Evolutionary conservation across 176 grass and related monocot species (phyloP).

Genomic region (Alopecurus myosuroides): DNA sequence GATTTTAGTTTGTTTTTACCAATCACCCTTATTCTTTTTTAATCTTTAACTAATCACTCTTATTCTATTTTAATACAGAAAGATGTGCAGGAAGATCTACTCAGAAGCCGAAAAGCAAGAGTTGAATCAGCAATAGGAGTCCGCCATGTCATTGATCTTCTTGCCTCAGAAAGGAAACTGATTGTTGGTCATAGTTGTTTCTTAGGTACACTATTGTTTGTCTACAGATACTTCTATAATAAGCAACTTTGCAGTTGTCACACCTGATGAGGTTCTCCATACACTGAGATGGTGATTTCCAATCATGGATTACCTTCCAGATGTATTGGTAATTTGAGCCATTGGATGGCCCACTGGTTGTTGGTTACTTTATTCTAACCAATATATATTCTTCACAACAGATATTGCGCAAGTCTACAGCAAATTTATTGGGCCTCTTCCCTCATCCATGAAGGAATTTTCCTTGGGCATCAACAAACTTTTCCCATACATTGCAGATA

Average conservation of each 20-base stretch:
- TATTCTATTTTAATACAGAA: slow-evolving; percentile 44
- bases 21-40: slow-evolving; percentile 11
- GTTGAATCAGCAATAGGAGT: slow-evolving; percentile 75
- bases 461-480: slow-evolving; percentile 52
- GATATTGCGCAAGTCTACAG: slow-evolving; percentile 77
- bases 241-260: not conserved
- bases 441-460: slow-evolving; percentile 76
- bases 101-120: slow-evolving; percentile 47
- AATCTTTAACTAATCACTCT: slow-evolving; percentile 16
- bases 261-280: not conserved
- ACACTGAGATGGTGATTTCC: not conserved
- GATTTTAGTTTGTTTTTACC: slow-evolving; percentile 10
- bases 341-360: not conserved
- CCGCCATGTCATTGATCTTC: slow-evolving; percentile 89
- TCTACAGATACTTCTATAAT: not conserved
- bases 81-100: slow-evolving; percentile 66
- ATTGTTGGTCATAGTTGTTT: slow-evolving; percentile 96
- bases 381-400: slow-evolving; percentile 45
- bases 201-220: slow-evolving; percentile 49
- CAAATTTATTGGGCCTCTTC: slow-evolving; percentile 89
- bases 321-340: not conserved
- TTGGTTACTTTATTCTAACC: slow-evolving; percentile 21
- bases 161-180: slow-evolving; percentile 76
- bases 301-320: not conserved
- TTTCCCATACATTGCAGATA: slow-evolving; percentile 77